These are phyloP conservation scores for Microbotryomycetes sp. DNA, from an alignment of 1,284 basidiomycete genomes.

Conservation along the genomic window DNA sequence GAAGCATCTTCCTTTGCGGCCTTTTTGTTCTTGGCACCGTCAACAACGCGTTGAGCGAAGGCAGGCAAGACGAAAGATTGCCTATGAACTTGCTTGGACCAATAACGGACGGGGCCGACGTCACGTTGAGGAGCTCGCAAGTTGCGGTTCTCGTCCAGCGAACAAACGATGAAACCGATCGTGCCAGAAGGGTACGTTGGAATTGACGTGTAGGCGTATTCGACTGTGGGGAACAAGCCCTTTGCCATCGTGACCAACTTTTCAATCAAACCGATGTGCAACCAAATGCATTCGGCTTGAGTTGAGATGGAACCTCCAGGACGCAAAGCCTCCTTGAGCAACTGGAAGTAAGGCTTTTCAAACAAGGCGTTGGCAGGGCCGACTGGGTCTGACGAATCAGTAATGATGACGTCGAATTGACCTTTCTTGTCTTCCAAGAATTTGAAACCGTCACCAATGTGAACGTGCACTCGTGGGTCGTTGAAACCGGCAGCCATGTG, in stretches of 20 bases:
- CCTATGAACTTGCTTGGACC: conserved; percentile 74
- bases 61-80: conserved; percentile 86
- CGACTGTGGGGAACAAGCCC: conserved; percentile 72
- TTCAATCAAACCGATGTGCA: conserved; percentile 84
- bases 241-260: conserved; percentile 67
- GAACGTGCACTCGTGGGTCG: conserved; percentile 77
- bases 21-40: conserved; percentile 59
- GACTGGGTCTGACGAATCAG: conserved; percentile 96
- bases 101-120: conserved; percentile 66
- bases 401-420: conserved; percentile 97
- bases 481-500: conserved; percentile 84
- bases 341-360: conserved; percentile 94
- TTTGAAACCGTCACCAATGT: conserved; percentile 94
- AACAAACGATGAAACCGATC: conserved; percentile 91
- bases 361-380: conserved; percentile 92
- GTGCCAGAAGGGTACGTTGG: conserved; percentile 97
- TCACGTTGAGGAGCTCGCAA: conserved; percentile 62
- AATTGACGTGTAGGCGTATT: conserved; percentile 95
- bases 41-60: conserved; percentile 60
- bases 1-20: conserved; percentile 40
- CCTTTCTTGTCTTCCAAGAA: conserved; percentile 85
- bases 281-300: conserved; percentile 93
- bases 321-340: conserved; percentile 80
- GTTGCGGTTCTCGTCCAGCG: conserved; percentile 66
- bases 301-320: conserved; percentile 92